Evolutionary conservation across 257 asterid genomes (phyloP).

Genomic region (Nicotiana otophora): DNA sequence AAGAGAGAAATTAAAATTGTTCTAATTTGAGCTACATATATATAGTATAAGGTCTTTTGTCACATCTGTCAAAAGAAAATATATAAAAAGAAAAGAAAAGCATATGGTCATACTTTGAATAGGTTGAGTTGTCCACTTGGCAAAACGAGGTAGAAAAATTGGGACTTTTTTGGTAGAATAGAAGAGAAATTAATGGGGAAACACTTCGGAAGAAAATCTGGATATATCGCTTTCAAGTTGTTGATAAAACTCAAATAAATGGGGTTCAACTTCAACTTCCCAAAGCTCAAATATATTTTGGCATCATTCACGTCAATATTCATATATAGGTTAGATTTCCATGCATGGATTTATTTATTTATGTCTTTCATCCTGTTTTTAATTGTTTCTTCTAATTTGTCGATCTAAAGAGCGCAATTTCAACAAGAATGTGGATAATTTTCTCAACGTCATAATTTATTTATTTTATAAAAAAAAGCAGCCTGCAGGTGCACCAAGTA

Average conservation of each 20-base stretch:
- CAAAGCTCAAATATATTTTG: not conserved
- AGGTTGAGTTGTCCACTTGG: not conserved
- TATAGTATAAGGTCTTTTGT: not conserved
- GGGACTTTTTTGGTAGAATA: not conserved
- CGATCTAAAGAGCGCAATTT: not conserved
- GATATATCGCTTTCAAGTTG: not conserved
- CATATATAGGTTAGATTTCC: not conserved
- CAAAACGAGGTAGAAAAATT: not conserved
- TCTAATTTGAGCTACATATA: not conserved
- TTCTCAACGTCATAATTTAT: not conserved
- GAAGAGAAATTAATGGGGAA: not conserved
- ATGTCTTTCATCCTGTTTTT: not conserved
- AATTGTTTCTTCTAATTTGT: not conserved
- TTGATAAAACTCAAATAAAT: not conserved
- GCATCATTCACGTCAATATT: not conserved
- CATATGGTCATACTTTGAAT: slow-evolving; percentile 2
- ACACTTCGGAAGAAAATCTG: not conserved
- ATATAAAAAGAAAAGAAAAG: not conserved
- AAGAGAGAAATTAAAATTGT: not conserved
- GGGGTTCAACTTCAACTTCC: not conserved
- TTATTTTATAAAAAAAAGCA: too few species aligned
- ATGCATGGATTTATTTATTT: not conserved
- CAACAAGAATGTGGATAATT: too few species aligned
- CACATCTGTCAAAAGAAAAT: not conserved
- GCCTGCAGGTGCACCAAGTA: too few species aligned